Conservation (phyloP, 306 rosid genomes). For the Luffa aegyptiaca region DNA sequence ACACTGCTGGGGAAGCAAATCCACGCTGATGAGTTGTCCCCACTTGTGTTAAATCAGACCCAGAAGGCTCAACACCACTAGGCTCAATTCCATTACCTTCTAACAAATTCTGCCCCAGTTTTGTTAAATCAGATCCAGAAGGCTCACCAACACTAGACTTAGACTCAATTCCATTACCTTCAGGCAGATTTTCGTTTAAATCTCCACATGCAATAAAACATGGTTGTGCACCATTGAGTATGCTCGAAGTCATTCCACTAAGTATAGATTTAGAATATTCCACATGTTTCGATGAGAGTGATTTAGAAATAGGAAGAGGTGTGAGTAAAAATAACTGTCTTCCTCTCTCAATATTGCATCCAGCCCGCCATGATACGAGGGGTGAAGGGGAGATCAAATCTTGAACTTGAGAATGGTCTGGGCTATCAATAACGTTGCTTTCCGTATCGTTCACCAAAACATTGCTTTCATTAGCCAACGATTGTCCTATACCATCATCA, state of each 20-base stretch:
- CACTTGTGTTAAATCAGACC: slow-evolving; percentile 23
- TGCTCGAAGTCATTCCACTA: slow-evolving; percentile 25
- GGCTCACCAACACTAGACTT: slow-evolving; percentile 34
- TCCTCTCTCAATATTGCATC: slow-evolving; percentile 65
- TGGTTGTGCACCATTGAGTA: slow-evolving; percentile 15
- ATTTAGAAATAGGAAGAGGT: slow-evolving; percentile 76
- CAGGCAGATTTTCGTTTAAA: slow-evolving; percentile 20
- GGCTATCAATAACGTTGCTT: slow-evolving; percentile 26
- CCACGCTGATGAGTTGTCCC: slow-evolving; percentile 19
- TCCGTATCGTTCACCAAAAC: slow-evolving; percentile 16
- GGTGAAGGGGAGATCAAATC: slow-evolving; percentile 80
- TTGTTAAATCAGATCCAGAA: slow-evolving; percentile 18
- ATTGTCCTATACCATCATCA: slow-evolving; percentile 11
- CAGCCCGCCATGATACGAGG: slow-evolving; percentile 87
- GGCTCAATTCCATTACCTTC: slow-evolving; percentile 19
- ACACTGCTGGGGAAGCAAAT: slow-evolving; percentile 23
- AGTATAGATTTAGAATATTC: slow-evolving; percentile 31
- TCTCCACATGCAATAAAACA: slow-evolving; percentile 20
- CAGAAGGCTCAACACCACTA: slow-evolving; percentile 34
- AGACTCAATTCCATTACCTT: slow-evolving; percentile 16
- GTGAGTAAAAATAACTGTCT: slow-evolving; percentile 86
- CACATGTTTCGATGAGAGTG: slow-evolving; percentile 41
- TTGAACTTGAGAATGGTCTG: slow-evolving; percentile 22
- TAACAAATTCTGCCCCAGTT: slow-evolving; percentile 11
- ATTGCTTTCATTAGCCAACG: slow-evolving; percentile 13